Base-by-base conservation (phyloP, 2,329 filamentous ascomycete species). In the Rugonectria rugulosa region DNA sequence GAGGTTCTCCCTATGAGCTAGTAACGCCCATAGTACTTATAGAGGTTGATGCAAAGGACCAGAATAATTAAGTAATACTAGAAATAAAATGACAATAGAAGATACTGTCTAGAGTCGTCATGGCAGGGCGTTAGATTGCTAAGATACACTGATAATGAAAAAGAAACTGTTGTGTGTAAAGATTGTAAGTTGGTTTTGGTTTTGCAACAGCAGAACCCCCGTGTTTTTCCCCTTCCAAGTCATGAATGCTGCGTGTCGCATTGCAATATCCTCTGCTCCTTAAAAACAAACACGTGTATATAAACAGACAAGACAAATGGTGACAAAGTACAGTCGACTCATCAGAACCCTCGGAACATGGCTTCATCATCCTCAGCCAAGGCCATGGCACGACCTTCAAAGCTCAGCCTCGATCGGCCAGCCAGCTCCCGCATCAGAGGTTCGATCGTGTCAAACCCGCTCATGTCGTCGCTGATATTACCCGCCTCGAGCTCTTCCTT, bases 391-490 rank as follows among this genome's bases (percentile, higher is more conserved):
- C 62, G 57, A 31, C 65, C 67, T 49, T 68, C 64, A 19, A 62
- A 65, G 27, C 59, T 67, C 38, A 68, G 53, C 57, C 67, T 58
- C 26, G 69, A 69, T 41, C 62, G 64, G 44, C 67, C 70, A 34
- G 73, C 74, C 37, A 80, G 63, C 65, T 79, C 77, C 50, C 75
- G 70, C 74, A 79, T 80, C 41, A 80, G 59, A 8, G 77, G 76
- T 65, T 79, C 77, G 19, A 80, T 71, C 5, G 71, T 67, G 21
- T 75, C 76, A 51, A 79, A 61, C 5, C 75, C 72, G 42, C 68
- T 73, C 54, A 63, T 59, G 15, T 72, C 70, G 20, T 71, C 68
- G 47, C 66, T 67, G 23, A 59, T 63, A 34, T 59, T 65, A 44
- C 64, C 59, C 24, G 58, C 57, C 53, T 65, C 56, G 50, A 70